Evolutionary conservation across 1,284 basidiomycete species (phyloP), one percentile per base, ranked within the genome.

Genomic region (Moesziomyces sp.): DNA sequence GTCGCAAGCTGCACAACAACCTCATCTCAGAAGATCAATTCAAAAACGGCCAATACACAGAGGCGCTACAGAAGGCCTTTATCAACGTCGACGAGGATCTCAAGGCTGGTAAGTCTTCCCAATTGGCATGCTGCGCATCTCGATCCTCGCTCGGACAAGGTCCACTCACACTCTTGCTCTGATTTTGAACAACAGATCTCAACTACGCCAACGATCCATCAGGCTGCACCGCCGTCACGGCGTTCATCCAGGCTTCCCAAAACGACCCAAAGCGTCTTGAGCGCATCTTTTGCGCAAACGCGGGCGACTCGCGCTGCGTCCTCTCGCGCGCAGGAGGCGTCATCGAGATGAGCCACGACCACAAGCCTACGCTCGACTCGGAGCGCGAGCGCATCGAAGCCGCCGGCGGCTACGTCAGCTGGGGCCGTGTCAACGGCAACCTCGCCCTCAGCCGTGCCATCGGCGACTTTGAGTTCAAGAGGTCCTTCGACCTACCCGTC

Each of bases 381-480:
- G 97, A 99, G 86, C 92, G 89, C 79, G 87, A 88, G 26, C 92
- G 97, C 53, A 98, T 99, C 83, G 88, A 90, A 23, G 90, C 89
- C 45, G 97, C 95, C n/a, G 97, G 97, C 53, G 97, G 97, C 48
- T 99, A 93, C 82, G 92, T 99, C 70, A 95, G 99, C 84, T 97
- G 91, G 84, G 95, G 94, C 46, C 92, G 97, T 60, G 97, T 99
- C 43, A 99, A 99, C 84, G 97, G 97, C 70, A 99, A 99, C 84
- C 89, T 99, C 59, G 96, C 97, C 0, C 87, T 99, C 45, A 97
- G 95, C 21, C 88, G 97, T 78, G 97, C 97, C 1, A 88, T 99
- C 28, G 97, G 97, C 58, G 97, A 99, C 85, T 99, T 99, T 83
- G 94, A 97, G 80, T 99, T 97, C 88, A 99, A 99, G 88, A 94